Base-by-base conservation (phyloP, 768 basidiomycete genomes). In the Dendrothele bispora region DNA sequence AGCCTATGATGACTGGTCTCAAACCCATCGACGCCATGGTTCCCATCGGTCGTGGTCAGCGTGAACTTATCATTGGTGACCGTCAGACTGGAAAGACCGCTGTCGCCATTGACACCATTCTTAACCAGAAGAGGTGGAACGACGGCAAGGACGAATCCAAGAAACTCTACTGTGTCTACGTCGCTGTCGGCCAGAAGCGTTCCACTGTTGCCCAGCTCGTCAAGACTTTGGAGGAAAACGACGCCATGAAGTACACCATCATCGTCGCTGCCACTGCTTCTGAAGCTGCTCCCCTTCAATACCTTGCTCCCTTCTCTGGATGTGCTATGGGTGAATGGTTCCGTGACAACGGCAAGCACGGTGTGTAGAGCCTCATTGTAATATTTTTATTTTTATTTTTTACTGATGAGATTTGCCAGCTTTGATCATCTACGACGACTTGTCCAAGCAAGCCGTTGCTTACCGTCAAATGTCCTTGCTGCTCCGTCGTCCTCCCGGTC, bases 261-360 rank as follows among this genome's bases (percentile, higher is more conserved):
- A 93, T 99, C 59, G 97, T 99, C 61, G 97, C 97, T 60, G 97
- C 97, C 58, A 99, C 97, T 50, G 97, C 97, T 48, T 98, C 95
- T 22, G 97, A 99, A 78, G 97, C 97, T 61, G 97, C 97, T 59
- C 97, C 97, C 59, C 82, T 99, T 48, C 97, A 99, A 69, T 99
- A 98, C 77, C 90, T 99, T 61, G 97, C 97, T 62, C 97, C 97
- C 58, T 99, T 99, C 92, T 95, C 97, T 58, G 97, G 97, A 55
- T 95, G 93, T 73, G 97, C 97, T 63, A 99, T 99, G 94, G 97
- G 97, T 69, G 97, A 99, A 77, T 99, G 95, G 95, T 99, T 99
- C 97, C 91, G 93, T 75, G 97, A 99, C 77, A 99, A 99, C 70
- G 95, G 94, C 78, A 98, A 95, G 78, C 97, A 99, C 73, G 95